Percentiles rank a stretch among this genome's conserved stretches.
Evolutionary conservation across 345 rosid species (phyloP).

Genomic region (Citrus medica): DNA sequence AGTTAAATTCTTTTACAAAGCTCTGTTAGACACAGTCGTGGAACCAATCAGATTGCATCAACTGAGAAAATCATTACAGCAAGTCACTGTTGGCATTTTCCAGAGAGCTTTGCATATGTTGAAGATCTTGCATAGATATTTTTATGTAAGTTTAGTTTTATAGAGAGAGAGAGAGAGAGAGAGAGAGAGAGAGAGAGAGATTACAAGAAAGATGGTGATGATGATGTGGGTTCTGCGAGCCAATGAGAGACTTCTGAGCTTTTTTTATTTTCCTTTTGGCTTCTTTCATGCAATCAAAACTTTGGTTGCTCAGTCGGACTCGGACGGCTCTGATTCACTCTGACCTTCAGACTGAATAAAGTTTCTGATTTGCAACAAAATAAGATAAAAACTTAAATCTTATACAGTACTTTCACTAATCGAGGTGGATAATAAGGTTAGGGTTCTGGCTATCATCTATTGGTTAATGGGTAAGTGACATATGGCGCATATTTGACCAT

Average conservation of each 20-base stretch:
- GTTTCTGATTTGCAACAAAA: slow-evolving; percentile 7
- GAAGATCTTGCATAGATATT: slow-evolving; percentile 52
- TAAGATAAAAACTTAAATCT: neutral
- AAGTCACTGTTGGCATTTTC: slow-evolving; percentile 21
- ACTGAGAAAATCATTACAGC: slow-evolving; percentile 19
- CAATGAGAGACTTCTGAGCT: no score
- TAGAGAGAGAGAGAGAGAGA: slow-evolving; percentile 22
- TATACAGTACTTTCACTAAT: neutral
- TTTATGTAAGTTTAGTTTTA: slow-evolving; percentile 34
- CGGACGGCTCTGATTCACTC: slow-evolving; percentile 56
- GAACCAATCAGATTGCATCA: slow-evolving; percentile 13
- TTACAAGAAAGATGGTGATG: no score
- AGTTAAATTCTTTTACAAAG: slow-evolving; percentile 13
- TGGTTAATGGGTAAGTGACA: slow-evolving; percentile 45
- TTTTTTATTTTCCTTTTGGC: slow-evolving; percentile 15
- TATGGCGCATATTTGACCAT: slow-evolving; percentile 37
- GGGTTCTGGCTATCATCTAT: slow-evolving; percentile 27
- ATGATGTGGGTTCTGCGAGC: no score
- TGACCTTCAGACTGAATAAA: slow-evolving; percentile 25
- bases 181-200: slow-evolving; percentile 2
- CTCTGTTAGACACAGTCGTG: slow-evolving; percentile 1
- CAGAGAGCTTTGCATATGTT: slow-evolving; percentile 18
- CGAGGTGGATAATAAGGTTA: slow-evolving; percentile 43
- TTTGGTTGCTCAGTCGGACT: slow-evolving; percentile 44
- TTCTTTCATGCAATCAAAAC: slow-evolving; percentile 30